Base-by-base conservation (phyloP, 306 rosid species). In the Inga oerstediana region DNA sequence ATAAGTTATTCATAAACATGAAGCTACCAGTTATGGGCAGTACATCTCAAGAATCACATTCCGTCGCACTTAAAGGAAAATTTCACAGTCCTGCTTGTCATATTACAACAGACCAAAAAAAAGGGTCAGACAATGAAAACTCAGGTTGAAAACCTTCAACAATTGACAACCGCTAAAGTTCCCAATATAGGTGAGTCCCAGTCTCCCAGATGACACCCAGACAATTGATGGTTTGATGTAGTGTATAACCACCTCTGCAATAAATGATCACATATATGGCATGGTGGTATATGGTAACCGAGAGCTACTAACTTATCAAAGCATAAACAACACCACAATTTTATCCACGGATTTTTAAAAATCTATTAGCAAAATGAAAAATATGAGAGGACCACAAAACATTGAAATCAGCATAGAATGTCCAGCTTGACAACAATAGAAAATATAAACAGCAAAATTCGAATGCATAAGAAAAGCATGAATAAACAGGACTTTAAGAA, bases 361-460 rank as follows among this genome's bases (percentile, higher is more conserved):
- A 71, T 70, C 69, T 27, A 64, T 72, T 76, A 19, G 59, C 74
- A 81, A 72, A 56, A 68, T 0, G 32, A 61, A 4, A 39, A 20
- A 48, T 10, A 27, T 16, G 72, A 64, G 58, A 80, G 58, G 49
- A 46, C 56, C 32, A 74, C 48, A 52, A 73, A 79, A 73, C 62
- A 48, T 34, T 59, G 82, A 41, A 80, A 83, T 85, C 80, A 52
- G 59, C 75, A 74, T 19, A 56, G 62, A 69, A 87, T 70, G 16
- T 58, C 44, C 66, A 58, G 34, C 56, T 54, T 77, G 66, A 37
- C 62, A 82, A 62, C 66, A 77, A 61, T 64, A 51, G 16, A 80
- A 62, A 46, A 35, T 46, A 51, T 19, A 73, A 65, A 56, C 65
- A 52, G 30, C 66, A 49, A 48, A 61, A 58, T 75, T 41, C 35